A percentile compares a stretch with the other conserved stretches of the same genome.
phyloP scores from a whole-genome alignment of 805 yeast species.

The Cyberlindnera bimundalis region DNA sequence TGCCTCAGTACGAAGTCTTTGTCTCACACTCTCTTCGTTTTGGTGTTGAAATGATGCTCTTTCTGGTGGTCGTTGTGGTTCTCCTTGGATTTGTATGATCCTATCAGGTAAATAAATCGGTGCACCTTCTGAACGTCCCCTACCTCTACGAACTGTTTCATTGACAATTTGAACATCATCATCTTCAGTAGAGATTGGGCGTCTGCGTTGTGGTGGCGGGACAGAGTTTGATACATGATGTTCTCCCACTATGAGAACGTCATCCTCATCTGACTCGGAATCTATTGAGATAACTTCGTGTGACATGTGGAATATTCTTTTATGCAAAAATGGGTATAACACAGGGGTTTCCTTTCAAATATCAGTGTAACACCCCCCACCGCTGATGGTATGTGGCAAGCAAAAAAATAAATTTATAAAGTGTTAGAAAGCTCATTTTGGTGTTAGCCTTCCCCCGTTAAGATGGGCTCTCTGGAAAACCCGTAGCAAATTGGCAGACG shows the following conservation, averaged over 20 bases:
- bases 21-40: background rate
- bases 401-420: too few relatives aligned
- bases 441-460: too few relatives aligned
- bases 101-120: background rate
- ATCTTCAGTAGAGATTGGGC: background rate
- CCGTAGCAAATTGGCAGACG: too few relatives aligned
- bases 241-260: background rate
- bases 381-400: too few relatives aligned
- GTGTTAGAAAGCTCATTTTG: too few relatives aligned
- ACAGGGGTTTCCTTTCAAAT: too few relatives aligned
- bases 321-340: too few relatives aligned
- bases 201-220: background rate
- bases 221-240: background rate
- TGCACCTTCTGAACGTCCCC: slow-evolving; percentile 1
- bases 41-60: background rate
- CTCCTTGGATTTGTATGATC: background rate
- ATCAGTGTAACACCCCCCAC: too few relatives aligned
- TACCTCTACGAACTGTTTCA: background rate
- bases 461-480: too few relatives aligned
- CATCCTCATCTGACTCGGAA: background rate
- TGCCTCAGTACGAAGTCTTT: background rate
- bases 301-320: too few relatives aligned
- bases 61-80: background rate
- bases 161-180: background rate
- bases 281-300: background rate